A percentile compares a stretch with the other conserved stretches of the same genome.
Evolutionary conservation across 352 stramenopile species (phyloP).

Genomic region (Globisporangium uncinulatum): DNA sequence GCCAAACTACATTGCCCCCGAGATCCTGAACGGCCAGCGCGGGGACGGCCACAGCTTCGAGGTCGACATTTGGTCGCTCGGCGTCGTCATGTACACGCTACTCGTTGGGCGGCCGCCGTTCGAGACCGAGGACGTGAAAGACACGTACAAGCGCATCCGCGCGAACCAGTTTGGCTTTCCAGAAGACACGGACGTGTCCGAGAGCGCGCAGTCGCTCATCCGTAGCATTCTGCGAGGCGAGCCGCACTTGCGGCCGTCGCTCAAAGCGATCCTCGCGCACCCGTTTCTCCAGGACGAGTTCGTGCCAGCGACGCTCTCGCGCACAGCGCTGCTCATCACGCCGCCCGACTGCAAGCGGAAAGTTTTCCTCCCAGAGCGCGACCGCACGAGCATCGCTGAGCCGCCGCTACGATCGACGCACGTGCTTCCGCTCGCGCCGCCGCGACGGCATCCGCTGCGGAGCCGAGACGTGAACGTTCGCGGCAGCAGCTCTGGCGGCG

Average conservation of each 20-base stretch:
- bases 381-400: neutral
- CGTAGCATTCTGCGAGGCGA: constrained; percentile 68
- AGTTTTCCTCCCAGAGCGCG: neutral
- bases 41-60: constrained; percentile 95
- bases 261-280: constrained; percentile 74
- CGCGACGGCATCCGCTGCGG: constrained; percentile 30
- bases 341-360: constrained; percentile 51
- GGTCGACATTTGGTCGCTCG: constrained; percentile 97
- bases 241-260: constrained; percentile 55
- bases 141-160: constrained; percentile 97
- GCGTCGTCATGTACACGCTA: constrained; percentile 97
- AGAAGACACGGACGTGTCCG: constrained; percentile 79
- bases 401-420: constrained; percentile 17
- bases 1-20: constrained; percentile 92
- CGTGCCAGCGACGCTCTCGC: constrained; percentile 46
- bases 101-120: constrained; percentile 97
- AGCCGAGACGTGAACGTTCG: constrained; percentile 27
- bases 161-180: constrained; percentile 96
- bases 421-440: constrained; percentile 14
- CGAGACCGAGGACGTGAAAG: constrained; percentile 97
- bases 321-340: constrained; percentile 63
- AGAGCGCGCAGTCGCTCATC: constrained; percentile 68
- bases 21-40: constrained; percentile 89
- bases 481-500: constrained; percentile 4
- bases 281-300: constrained; percentile 67